Evolutionary conservation across 1,139 yeast species (phyloP).

Genomic region (Groenewaldozyma auringiensis): DNA sequence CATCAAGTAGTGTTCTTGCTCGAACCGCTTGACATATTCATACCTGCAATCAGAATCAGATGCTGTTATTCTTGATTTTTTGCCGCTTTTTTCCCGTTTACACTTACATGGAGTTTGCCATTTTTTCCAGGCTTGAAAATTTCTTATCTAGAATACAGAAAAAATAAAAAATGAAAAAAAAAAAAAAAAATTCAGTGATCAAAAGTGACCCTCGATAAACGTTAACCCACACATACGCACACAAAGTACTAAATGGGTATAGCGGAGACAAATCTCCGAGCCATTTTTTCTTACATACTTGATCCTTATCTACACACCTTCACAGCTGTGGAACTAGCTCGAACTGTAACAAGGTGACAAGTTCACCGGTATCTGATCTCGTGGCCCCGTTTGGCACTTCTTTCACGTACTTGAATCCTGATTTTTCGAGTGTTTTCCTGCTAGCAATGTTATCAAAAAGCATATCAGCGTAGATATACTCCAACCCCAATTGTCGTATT

Average conservation of each 20-base stretch:
- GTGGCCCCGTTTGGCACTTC: neutral
- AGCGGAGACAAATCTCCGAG: too few species aligned
- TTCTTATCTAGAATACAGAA: too few species aligned
- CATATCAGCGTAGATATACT: conserved; percentile 14
- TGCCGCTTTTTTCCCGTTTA: neutral
- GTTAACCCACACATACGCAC: too few species aligned
- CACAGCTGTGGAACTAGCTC: neutral
- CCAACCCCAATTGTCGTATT: conserved; percentile 9
- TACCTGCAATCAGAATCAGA: conserved; percentile 48
- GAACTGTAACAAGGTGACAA: neutral
- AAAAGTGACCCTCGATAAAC: too few species aligned
- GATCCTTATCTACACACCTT: too few species aligned
- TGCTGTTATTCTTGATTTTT: neutral
- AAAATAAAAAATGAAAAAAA: too few species aligned
- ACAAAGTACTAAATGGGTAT: too few species aligned
- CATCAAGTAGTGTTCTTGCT: conserved; percentile 59
- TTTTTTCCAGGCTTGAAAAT: too few species aligned
- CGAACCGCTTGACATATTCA: conserved; percentile 82
- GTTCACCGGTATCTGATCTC: neutral
- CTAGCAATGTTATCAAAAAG: conserved; percentile 18
- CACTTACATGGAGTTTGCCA: conserved; percentile 22
- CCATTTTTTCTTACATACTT: too few species aligned
- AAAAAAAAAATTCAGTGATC: too few species aligned
- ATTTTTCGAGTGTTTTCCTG: conserved; percentile 16
- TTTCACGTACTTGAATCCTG: conserved; percentile 14